A percentile compares a stretch with the other conserved stretches of the same genome.
Evolutionary conservation across 345 rosid genomes (phyloP).

Genomic region (Gossypium stocksii): DNA sequence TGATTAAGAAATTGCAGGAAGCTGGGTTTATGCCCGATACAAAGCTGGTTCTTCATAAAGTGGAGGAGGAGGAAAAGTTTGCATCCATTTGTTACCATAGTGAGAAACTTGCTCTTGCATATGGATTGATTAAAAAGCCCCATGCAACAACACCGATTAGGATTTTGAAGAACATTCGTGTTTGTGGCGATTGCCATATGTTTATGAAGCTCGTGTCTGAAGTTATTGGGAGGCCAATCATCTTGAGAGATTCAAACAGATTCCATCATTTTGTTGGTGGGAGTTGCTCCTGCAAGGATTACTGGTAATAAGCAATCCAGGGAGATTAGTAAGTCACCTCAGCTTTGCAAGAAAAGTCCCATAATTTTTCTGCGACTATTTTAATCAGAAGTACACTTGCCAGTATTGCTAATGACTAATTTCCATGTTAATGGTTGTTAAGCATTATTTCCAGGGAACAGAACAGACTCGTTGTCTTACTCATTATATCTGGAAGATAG

Average conservation of each 20-base stretch:
- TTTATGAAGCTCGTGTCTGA: constrained; percentile 54
- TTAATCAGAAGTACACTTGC: not conserved
- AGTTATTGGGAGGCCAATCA: constrained; percentile 30
- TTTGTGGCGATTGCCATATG: constrained; percentile 52
- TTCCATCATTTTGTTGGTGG: constrained; percentile 61
- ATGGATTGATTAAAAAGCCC: constrained; percentile 41
- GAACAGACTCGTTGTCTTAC: not conserved
- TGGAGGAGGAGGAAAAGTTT: constrained; percentile 47
- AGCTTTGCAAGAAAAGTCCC: not conserved
- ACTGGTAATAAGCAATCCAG: constrained; percentile 30
- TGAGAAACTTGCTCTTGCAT: constrained; percentile 63
- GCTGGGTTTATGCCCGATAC: constrained; percentile 44
- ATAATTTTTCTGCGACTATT: not conserved
- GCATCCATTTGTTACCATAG: constrained; percentile 52
- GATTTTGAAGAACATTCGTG: constrained; percentile 62
- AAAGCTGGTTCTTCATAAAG: constrained; percentile 46
- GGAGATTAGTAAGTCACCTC: not conserved
- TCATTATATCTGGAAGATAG: not conserved
- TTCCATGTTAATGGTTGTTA: not conserved
- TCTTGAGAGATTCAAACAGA: constrained; percentile 55
- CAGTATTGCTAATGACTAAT: not conserved
- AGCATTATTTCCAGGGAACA: not conserved
- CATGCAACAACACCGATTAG: constrained; percentile 36
- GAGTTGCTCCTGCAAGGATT: constrained; percentile 56
- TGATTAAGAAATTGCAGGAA: constrained; percentile 38